Evolutionary conservation across 495 filamentous ascomycete species (phyloP).

Genomic region (Elasticomyces elasticus): DNA sequence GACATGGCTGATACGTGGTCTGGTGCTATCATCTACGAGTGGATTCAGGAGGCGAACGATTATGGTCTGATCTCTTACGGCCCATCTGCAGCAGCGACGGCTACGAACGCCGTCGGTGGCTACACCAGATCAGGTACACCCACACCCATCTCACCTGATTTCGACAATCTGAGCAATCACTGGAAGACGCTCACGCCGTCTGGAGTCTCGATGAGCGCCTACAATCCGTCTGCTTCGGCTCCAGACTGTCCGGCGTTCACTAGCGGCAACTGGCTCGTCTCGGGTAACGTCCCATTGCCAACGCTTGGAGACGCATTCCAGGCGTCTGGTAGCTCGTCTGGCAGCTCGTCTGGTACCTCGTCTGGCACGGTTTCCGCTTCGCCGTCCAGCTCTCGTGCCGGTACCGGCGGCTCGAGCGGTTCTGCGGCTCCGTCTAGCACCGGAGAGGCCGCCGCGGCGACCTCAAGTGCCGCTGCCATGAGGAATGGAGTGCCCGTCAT

Average conservation of each 20-base stretch:
- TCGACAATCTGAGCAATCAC: constrained; percentile 60
- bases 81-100: constrained; percentile 1
- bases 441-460: too few relatives aligned
- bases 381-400: too few relatives aligned
- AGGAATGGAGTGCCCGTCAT: too few relatives aligned
- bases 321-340: too few relatives aligned
- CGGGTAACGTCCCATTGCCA: constrained; percentile 58
- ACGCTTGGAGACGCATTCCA: constrained; percentile 25
- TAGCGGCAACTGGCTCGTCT: constrained; percentile 57
- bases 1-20: constrained; percentile 70
- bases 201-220: constrained; percentile 53
- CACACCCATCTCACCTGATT: constrained; percentile 64
- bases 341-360: too few relatives aligned
- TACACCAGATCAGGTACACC: constrained; percentile 63
- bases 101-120: constrained; percentile 38
- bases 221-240: constrained; percentile 52
- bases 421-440: too few relatives aligned
- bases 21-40: constrained; percentile 79
- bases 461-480: too few relatives aligned
- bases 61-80: constrained; percentile 82
- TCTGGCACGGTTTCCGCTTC: too few relatives aligned
- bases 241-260: constrained; percentile 64
- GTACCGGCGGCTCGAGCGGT: too few relatives aligned
- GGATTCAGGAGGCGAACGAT: constrained; percentile 76
- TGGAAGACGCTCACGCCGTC: constrained; percentile 66